Conservation (phyloP, 108 stramenopile species). For the Skeletonema costatum region DNA sequence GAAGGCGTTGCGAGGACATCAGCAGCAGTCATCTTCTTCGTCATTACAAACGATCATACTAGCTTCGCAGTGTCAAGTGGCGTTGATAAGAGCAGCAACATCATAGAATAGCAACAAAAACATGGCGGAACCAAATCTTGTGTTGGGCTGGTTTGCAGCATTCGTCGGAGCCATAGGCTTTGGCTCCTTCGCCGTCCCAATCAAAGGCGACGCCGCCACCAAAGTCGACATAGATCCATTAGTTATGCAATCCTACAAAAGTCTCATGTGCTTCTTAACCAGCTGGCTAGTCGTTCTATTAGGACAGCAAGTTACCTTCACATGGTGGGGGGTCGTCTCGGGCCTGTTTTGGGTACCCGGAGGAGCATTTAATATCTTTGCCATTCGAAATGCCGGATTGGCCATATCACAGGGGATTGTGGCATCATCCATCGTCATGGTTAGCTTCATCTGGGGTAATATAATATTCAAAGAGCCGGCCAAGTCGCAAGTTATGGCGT, state of each 20-base stretch:
- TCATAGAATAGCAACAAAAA: no score
- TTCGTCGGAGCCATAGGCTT: conserved; percentile 50
- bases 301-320: conserved; percentile 43
- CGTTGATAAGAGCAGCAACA: no score
- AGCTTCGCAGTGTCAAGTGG: no score
- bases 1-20: no score
- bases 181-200: conserved; percentile 58
- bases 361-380: conserved; percentile 71
- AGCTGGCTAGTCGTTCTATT: conserved; percentile 43
- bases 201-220: conserved; percentile 40
- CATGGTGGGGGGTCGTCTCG: conserved; percentile 55
- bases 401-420: conserved; percentile 80
- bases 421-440: conserved; percentile 75
- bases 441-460: conserved; percentile 83
- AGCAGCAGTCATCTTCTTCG: no score
- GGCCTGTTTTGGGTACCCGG: conserved; percentile 79
- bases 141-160: conserved; percentile 59
- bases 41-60: no score
- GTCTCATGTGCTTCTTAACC: conserved; percentile 46
- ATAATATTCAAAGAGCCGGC: conserved; percentile 61
- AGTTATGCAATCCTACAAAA: conserved; percentile 57
- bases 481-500: conserved; percentile 14
- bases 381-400: conserved; percentile 78
- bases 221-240: conserved; percentile 50
- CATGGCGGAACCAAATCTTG: not conserved